phyloP scores from a whole-genome alignment of 1,284 basidiomycete genomes.

The Taiwanofungus camphoratus region DNA sequence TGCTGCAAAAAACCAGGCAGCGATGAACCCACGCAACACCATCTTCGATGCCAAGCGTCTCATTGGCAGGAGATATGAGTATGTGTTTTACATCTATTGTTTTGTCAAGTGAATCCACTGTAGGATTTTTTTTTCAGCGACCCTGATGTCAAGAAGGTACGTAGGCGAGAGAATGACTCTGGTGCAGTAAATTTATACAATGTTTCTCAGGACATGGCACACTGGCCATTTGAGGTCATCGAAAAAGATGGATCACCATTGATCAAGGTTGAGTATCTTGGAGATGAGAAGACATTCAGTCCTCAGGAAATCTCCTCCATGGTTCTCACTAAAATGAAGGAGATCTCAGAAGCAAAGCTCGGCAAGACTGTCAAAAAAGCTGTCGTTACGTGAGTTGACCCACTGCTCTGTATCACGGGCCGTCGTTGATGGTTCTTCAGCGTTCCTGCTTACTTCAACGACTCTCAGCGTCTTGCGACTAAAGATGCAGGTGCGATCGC shows the following conservation, averaged over 20 bases:
- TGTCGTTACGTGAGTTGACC: constrained; percentile 79
- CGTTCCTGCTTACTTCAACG: constrained; percentile 97
- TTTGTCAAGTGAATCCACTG: not conserved
- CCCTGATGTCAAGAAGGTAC: constrained; percentile 81
- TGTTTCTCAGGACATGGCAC: constrained; percentile 63
- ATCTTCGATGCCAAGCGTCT: constrained; percentile 97
- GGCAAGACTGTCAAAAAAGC: constrained; percentile 95
- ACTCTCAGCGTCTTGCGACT: constrained; percentile 92
- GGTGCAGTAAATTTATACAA: constrained; percentile 1
- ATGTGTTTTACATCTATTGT: constrained; percentile 28
- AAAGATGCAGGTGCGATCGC: constrained; percentile 94
- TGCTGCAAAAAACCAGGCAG: constrained; percentile 96
- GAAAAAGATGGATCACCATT: constrained; percentile 93
- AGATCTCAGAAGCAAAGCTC: constrained; percentile 97
- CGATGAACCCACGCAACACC: constrained; percentile 95
- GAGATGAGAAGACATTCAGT: constrained; percentile 92
- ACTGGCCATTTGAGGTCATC: constrained; percentile 95
- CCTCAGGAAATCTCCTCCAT: constrained; percentile 98
- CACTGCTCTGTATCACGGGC: constrained; percentile 5
- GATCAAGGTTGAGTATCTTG: constrained; percentile 93
- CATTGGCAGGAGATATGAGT: constrained; percentile 95
- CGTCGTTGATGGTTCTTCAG: constrained; percentile 30
- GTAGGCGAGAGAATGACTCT: constrained; percentile 1
- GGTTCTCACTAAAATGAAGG: constrained; percentile 99
- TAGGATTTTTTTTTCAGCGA: constrained; percentile 41